Percentiles rank a stretch among this genome's conserved stretches.
These are phyloP conservation scores for Pythium aristosporum DNA, from an alignment of 352 stramenopile genomes.

Conservation along the genomic window DNA sequence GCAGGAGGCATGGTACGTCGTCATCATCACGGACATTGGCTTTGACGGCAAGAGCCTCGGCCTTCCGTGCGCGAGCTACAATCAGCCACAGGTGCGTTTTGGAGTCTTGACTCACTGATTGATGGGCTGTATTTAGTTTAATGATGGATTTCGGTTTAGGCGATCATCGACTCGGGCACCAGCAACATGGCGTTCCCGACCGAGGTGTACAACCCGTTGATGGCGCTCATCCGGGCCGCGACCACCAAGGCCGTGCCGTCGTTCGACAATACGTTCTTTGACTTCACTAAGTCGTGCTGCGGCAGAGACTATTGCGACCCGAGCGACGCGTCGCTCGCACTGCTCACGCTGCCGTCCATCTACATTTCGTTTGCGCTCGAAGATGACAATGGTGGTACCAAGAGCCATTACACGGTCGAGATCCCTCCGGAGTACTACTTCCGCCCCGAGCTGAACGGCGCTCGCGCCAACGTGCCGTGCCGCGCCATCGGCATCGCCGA, in stretches of 20 bases:
- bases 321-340: constrained; percentile 37
- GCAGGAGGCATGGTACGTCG: constrained; percentile 80
- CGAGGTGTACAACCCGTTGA: constrained; percentile 72
- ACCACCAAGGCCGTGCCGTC: constrained; percentile 56
- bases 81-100: constrained; percentile 45
- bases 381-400: constrained; percentile 41
- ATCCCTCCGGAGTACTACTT: constrained; percentile 86
- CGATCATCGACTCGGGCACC: constrained; percentile 80
- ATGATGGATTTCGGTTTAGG: constrained; percentile 26
- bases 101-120: neutral
- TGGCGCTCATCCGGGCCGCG: constrained; percentile 58
- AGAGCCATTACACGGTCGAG: constrained; percentile 68
- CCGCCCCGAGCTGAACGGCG: constrained; percentile 76
- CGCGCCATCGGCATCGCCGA: constrained; percentile 80
- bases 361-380: constrained; percentile 74
- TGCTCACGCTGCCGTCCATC: constrained; percentile 73
- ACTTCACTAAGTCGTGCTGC: constrained; percentile 66
- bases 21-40: constrained; percentile 73
- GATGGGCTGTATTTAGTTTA: neutral
- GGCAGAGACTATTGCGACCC: constrained; percentile 70
- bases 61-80: constrained; percentile 65
- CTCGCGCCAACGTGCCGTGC: constrained; percentile 48
- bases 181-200: constrained; percentile 81
- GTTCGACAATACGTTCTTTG: constrained; percentile 75
- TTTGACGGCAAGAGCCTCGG: constrained; percentile 60